A percentile compares a stretch with the other conserved stretches of the same genome.
Conservation (phyloP, 2,329 filamentous ascomycete genomes). For the Teratosphaeria pseudoeucalypti region DNA sequence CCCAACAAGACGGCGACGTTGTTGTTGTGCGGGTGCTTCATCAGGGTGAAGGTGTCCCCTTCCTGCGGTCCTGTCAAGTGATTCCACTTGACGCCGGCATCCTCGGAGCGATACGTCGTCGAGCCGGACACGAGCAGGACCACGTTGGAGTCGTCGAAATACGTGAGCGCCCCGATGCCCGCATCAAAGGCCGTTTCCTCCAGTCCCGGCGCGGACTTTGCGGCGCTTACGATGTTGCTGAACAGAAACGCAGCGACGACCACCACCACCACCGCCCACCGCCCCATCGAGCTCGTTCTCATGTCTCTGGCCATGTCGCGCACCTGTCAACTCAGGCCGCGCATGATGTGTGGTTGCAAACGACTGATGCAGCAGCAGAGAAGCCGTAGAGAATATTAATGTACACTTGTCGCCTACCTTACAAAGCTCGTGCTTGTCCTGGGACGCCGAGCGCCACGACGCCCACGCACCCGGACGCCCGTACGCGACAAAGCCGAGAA, state of each 20-base stretch:
- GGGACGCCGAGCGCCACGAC: neutral
- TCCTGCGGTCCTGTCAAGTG: slow-evolving; percentile 53
- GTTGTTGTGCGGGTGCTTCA: slow-evolving; percentile 69
- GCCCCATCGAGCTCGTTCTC: neutral
- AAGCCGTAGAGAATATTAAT: neutral
- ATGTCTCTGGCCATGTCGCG: neutral
- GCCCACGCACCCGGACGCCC: no score
- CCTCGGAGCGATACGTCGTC: slow-evolving; percentile 64
- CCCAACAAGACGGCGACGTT: slow-evolving; percentile 74
- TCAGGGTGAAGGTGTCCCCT: slow-evolving; percentile 51
- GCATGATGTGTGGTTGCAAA: neutral
- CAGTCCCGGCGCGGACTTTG: slow-evolving; percentile 47
- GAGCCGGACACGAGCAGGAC: slow-evolving; percentile 59
- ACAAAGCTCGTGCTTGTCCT: neutral
- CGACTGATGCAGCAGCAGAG: neutral
- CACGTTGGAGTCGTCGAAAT: slow-evolving; percentile 82
- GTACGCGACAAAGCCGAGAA: neutral
- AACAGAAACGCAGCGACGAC: slow-evolving; percentile 14
- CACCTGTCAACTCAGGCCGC: neutral
- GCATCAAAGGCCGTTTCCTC: slow-evolving; percentile 55
- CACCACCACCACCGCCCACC: slow-evolving; percentile 8
- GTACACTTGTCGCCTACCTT: neutral
- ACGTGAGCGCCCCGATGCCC: slow-evolving; percentile 61
- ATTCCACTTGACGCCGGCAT: slow-evolving; percentile 73
- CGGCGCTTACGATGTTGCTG: slow-evolving; percentile 4